Evolutionary conservation across 2,329 filamentous ascomycete genomes (phyloP).

Genomic region (Stemphylium lycopersici): DNA sequence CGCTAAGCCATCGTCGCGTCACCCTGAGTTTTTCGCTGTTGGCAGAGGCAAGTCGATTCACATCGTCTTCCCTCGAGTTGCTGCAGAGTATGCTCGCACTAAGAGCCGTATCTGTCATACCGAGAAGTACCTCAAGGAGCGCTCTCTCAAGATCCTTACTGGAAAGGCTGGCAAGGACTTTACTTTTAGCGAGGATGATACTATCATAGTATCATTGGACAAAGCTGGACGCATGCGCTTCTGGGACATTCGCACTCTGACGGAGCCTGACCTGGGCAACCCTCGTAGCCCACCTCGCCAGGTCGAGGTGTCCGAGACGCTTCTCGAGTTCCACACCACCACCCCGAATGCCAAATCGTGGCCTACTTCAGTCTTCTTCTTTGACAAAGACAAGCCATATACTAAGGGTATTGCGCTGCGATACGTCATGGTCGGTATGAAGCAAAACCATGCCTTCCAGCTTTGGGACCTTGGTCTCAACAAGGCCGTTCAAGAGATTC

Average conservation of each 20-base stretch:
- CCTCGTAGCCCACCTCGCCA: constrained; percentile 53
- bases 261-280: constrained; percentile 55
- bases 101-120: constrained; percentile 74
- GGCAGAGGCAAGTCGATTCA: constrained; percentile 96
- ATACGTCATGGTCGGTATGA: constrained; percentile 97
- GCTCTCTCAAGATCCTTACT: constrained; percentile 90
- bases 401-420: constrained; percentile 86
- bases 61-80: constrained; percentile 72
- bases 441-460: constrained; percentile 98
- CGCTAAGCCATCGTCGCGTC: constrained; percentile 84
- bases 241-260: constrained; percentile 91
- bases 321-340: constrained; percentile 86
- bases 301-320: constrained; percentile 81
- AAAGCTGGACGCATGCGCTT: constrained; percentile 97
- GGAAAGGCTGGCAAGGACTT: constrained; percentile 99
- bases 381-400: constrained; percentile 95
- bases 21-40: constrained; percentile 93
- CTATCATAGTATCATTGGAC: constrained; percentile 90
- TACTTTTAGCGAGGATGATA: constrained; percentile 95
- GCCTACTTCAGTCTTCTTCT: constrained; percentile 93
- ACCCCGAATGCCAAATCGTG: constrained; percentile 91
- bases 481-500: constrained; percentile 96
- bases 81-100: constrained; percentile 58
- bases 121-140: constrained; percentile 84
- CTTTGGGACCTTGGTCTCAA: constrained; percentile 96